Base-by-base conservation (phyloP, 106 monocot genomes). In the Dendrobium nobile region DNA sequence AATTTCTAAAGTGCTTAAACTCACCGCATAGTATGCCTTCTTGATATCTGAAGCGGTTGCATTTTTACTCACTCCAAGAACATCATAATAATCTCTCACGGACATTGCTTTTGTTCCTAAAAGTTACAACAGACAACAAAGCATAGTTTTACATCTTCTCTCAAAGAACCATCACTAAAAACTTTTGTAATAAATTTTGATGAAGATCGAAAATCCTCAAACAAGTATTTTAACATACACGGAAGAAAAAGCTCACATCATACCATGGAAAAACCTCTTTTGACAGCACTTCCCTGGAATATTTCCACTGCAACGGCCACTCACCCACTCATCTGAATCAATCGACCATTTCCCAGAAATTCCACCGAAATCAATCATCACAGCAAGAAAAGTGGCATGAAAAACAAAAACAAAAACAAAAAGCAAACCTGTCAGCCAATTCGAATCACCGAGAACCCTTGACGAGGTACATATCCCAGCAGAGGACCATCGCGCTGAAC, bases 11-110 rank as follows among this genome's bases (percentile, higher is more conserved):
- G 11, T 0, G 51, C 51, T 10, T 13, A 64, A 82, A 27, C 70
- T 33, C 82, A 90, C 90, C 82, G 27, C 85, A 79, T 90, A 90
- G 78, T 90, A 90, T 28, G 90, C 90, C 79, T 87, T 90, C 85
- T 90, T 90, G 45, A 90, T 85, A 17, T 90, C 90, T 28, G 90
- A 87, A 44, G 87, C 72, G 64, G 70, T 80, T 68, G 90, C 87
- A 73, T 83, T 68, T 58, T 85, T 90, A 82, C 75, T 87, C 75
- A 90, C 87, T 75, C 90, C 90, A 44, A 90, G 87, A 17, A 90
- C 87, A 42, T 87, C 85, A 51, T 90, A 90, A 28, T 78, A 90
- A 83, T 90, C 90, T 68, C 83, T 85, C 15, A 54, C 78, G 0
- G 48, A 33, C 80, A 81, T 67, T 18, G 73, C 19, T 58, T 80